These are phyloP conservation scores for Umbilicus rupestris DNA, from an alignment of 164 flowering plant genomes.

Conservation along the genomic window DNA sequence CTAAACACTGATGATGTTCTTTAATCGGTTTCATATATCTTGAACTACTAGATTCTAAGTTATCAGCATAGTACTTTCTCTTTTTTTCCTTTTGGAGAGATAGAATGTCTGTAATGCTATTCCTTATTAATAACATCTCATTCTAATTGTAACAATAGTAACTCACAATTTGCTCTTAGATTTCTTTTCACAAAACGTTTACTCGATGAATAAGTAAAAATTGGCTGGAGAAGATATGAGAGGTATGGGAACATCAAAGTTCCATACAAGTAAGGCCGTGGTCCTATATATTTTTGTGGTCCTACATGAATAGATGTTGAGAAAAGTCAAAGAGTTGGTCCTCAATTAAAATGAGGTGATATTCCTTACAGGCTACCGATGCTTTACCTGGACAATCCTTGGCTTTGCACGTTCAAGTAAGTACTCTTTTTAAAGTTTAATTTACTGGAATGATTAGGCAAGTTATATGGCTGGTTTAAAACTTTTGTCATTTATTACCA, in stretches of 20 bases:
- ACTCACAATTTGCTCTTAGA: not conserved
- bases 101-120: not conserved
- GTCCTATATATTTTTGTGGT: not conserved
- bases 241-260: not conserved
- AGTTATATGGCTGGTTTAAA: too few relatives aligned
- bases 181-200: not conserved
- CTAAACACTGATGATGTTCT: not conserved
- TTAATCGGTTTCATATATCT: too few relatives aligned
- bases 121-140: not conserved
- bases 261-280: not conserved
- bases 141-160: not conserved
- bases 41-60: too few relatives aligned
- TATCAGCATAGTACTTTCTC: too few relatives aligned
- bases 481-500: too few relatives aligned
- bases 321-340: not conserved
- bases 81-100: not conserved
- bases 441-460: too few relatives aligned
- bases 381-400: not conserved
- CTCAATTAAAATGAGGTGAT: not conserved
- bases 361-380: slow-evolving; percentile 2
- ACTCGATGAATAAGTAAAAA: not conserved
- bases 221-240: not conserved
- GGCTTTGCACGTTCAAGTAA: too few relatives aligned
- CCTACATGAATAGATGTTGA: not conserved
- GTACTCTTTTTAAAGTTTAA: too few relatives aligned